A percentile compares a stretch with the other conserved stretches of the same genome.
phyloP scores from a whole-genome alignment of 768 basidiomycete species.

The Collybia sordida region DNA sequence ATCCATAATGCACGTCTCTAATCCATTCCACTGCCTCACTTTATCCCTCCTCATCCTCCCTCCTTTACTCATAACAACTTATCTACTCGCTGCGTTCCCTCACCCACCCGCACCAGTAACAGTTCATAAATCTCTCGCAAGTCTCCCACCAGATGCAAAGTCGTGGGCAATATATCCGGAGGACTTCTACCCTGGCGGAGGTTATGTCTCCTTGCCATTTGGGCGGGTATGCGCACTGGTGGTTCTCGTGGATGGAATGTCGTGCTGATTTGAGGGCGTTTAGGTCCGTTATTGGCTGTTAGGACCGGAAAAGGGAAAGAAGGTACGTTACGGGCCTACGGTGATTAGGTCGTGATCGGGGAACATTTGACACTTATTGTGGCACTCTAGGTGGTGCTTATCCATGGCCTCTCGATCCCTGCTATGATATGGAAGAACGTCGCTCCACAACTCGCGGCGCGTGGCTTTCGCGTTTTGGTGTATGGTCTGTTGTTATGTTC shows the following conservation, averaged over 20 bases:
- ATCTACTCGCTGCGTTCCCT: constrained; percentile 68
- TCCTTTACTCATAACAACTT: constrained; percentile 56
- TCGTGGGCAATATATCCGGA: constrained; percentile 77
- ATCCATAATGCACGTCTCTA: constrained; percentile 11
- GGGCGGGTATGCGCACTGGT: constrained; percentile 45
- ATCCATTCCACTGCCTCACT: constrained; percentile 47
- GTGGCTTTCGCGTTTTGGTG: constrained; percentile 71
- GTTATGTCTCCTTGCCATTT: constrained; percentile 63
- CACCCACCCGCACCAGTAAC: constrained; percentile 48
- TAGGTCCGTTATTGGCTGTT: constrained; percentile 78
- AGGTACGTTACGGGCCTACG: constrained; percentile 41
- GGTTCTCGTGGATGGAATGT: neutral
- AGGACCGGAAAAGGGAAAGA: constrained; percentile 66
- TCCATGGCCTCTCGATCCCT: constrained; percentile 78
- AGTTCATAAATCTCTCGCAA: constrained; percentile 59
- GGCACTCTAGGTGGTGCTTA: constrained; percentile 65
- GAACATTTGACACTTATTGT: neutral
- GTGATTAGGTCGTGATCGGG: neutral
- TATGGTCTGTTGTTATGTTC: constrained; percentile 50
- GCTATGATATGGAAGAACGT: constrained; percentile 78
- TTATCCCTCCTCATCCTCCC: constrained; percentile 60
- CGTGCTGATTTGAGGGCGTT: neutral
- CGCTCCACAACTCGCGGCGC: constrained; percentile 58
- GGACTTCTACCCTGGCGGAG: constrained; percentile 62
- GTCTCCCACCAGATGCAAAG: constrained; percentile 50